A percentile compares a stretch with the other conserved stretches of the same genome.
Evolutionary conservation across 768 basidiomycete genomes (phyloP).

Genomic region (Trametes sanguinea): DNA sequence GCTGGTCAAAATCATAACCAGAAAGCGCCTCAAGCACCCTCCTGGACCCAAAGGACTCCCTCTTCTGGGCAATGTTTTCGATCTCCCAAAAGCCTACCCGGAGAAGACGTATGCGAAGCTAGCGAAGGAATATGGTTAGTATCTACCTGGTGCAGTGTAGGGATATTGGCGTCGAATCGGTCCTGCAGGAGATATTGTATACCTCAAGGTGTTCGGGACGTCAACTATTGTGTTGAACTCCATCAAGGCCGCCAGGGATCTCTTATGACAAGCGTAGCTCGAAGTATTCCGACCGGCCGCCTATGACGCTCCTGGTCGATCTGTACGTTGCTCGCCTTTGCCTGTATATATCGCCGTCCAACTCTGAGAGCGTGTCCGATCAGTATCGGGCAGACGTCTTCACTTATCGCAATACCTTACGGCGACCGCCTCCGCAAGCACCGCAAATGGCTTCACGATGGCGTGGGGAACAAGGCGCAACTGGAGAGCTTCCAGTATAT

Average conservation of each 20-base stretch:
- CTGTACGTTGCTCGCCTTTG: slow-evolving; percentile 18
- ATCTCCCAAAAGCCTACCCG: not conserved
- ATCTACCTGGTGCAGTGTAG: too few relatives aligned
- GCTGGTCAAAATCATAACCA: not conserved
- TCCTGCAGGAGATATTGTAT: slow-evolving; percentile 24
- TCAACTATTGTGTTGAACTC: slow-evolving; percentile 28
- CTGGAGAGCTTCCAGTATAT: slow-evolving; percentile 11
- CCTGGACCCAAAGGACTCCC: slow-evolving; percentile 11
- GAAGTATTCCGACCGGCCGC: slow-evolving; percentile 30
- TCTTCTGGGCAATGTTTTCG: slow-evolving; percentile 7
- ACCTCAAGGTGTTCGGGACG: slow-evolving; percentile 14
- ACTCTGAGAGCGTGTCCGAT: too few relatives aligned
- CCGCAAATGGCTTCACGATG: slow-evolving; percentile 20
- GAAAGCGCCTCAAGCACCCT: not conserved
- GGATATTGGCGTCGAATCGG: not conserved
- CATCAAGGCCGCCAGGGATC: slow-evolving; percentile 24
- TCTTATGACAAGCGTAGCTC: slow-evolving; percentile 30
- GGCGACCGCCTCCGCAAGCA: slow-evolving; percentile 16
- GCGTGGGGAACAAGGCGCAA: not conserved
- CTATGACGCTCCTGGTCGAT: slow-evolving; percentile 20
- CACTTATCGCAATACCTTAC: not conserved
- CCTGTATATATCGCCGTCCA: too few relatives aligned
- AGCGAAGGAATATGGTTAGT: not conserved
- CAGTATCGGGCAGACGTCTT: slow-evolving; percentile 19
- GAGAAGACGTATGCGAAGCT: not conserved